phyloP scores from a whole-genome alignment of 345 rosid species.

The Microcos paniculata region DNA sequence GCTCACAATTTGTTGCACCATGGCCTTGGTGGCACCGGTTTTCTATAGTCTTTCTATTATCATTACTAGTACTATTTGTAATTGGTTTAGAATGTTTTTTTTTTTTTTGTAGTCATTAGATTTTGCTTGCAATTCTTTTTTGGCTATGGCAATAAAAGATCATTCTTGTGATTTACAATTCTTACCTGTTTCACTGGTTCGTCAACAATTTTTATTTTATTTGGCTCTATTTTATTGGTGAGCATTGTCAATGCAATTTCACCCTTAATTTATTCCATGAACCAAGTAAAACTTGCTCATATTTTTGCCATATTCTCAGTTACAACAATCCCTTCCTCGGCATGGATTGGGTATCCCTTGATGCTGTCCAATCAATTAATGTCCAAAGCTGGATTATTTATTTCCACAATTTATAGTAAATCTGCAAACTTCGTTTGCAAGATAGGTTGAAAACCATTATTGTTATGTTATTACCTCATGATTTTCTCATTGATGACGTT shows the following conservation, averaged over 20 bases:
- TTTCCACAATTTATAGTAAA: too few species aligned
- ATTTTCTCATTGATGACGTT: not conserved
- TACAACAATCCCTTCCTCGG: not conserved
- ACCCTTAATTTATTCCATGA: not conserved
- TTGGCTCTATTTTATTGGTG: too few species aligned
- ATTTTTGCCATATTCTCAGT: not conserved
- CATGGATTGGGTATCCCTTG: not conserved
- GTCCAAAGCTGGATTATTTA: too few species aligned
- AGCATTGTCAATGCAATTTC: not conserved
- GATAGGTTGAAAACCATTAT: not conserved
- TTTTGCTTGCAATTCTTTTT: not conserved
- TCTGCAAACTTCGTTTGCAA: not conserved
- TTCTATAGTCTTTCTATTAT: constrained; percentile 17
- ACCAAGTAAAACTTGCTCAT: not conserved
- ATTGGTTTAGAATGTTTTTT: not conserved
- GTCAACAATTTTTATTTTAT: too few species aligned
- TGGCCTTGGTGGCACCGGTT: constrained; percentile 30
- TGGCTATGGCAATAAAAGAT: not conserved
- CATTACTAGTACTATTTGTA: not conserved
- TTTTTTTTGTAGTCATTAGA: not conserved
- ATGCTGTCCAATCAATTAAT: too few species aligned
- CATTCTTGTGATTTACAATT: not conserved
- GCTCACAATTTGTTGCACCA: constrained; percentile 56
- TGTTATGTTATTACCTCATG: not conserved
- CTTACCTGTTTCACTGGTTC: too few species aligned